A percentile compares a stretch with the other conserved stretches of the same genome.
phyloP scores from a whole-genome alignment of 2,329 filamentous ascomycete genomes.

The Canariomyces notabilis region DNA sequence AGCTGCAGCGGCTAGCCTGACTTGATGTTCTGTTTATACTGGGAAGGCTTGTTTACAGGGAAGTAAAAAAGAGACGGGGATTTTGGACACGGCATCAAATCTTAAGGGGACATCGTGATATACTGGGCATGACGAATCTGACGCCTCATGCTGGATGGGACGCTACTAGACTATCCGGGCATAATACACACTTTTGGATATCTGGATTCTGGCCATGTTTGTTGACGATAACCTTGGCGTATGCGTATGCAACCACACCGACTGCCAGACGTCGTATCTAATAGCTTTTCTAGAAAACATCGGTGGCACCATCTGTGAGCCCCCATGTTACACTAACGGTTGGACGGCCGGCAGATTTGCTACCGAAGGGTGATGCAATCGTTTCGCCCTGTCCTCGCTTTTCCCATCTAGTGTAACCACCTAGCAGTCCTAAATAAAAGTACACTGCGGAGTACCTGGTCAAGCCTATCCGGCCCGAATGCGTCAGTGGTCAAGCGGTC shows the following conservation, averaged over 20 bases:
- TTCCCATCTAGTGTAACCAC: neutral
- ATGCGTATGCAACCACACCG: neutral
- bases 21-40: neutral
- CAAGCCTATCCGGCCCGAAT: conserved; percentile 13
- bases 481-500: neutral
- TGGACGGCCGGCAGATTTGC: neutral
- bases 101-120: neutral
- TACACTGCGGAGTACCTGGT: no score
- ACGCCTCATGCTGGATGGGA: neutral
- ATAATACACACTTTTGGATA: neutral
- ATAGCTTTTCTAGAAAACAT: neutral
- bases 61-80: neutral
- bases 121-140: neutral
- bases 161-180: neutral
- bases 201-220: neutral
- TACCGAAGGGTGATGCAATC: neutral
- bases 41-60: neutral
- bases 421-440: no score
- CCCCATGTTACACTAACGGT: neutral
- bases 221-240: neutral
- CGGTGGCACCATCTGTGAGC: neutral
- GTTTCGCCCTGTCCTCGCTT: neutral
- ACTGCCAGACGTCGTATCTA: neutral
- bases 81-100: neutral
- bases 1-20: neutral